Percentiles rank a stretch among this genome's conserved stretches.
phyloP scores from a whole-genome alignment of 1,284 basidiomycete genomes.

The Heliocybe sulcata region DNA sequence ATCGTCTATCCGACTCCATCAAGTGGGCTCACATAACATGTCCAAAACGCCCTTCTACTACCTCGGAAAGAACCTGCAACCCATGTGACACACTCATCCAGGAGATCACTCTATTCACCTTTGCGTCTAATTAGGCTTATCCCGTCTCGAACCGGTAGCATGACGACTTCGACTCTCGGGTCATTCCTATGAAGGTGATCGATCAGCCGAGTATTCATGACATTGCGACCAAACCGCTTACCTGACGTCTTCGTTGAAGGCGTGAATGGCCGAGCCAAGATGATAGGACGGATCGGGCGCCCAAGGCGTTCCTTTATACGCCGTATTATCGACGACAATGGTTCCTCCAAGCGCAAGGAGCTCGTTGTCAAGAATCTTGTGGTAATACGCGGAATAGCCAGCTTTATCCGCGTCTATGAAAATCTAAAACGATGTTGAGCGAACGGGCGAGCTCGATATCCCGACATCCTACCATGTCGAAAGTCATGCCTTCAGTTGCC shows the following conservation, averaged over 20 bases:
- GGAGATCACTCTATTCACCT: constrained; percentile 4
- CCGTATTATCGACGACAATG: constrained; percentile 12
- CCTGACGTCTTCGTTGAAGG: constrained; percentile 11
- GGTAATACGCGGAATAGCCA: constrained; percentile 10
- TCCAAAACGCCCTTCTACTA: neutral
- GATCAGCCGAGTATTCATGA: neutral
- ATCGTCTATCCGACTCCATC: neutral
- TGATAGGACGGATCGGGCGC: constrained; percentile 8
- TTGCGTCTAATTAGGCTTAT: constrained; percentile 13
- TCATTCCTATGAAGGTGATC: constrained; percentile 7
- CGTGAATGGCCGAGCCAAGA: constrained; percentile 3
- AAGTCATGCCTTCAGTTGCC: constrained; percentile 6
- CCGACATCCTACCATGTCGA: constrained; percentile 11
- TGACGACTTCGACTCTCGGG: constrained; percentile 10
- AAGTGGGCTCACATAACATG: neutral
- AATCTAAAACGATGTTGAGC: no score
- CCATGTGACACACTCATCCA: neutral
- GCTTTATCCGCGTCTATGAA: constrained; percentile 14
- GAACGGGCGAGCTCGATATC: neutral
- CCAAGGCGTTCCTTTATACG: constrained; percentile 11
- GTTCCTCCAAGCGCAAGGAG: constrained; percentile 10
- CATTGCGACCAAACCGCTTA: neutral
- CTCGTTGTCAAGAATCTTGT: constrained; percentile 6
- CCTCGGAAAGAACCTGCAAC: neutral
- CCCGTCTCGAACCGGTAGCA: constrained; percentile 12